Base-by-base conservation (phyloP, 768 basidiomycete genomes). In the Boletus insuetus region DNA sequence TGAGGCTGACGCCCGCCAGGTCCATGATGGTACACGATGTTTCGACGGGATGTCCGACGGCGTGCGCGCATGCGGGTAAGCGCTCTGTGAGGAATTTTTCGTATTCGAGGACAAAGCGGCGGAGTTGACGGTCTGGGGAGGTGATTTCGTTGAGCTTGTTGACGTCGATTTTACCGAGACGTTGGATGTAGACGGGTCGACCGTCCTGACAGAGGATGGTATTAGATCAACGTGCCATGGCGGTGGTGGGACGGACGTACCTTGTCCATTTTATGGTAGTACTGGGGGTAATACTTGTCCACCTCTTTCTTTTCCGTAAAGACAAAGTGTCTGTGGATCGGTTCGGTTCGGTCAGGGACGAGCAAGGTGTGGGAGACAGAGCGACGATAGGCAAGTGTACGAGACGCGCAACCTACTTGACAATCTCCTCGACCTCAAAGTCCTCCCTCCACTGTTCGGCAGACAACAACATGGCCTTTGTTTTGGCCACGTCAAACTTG, bases 21-120 rank as follows among this genome's bases (percentile, higher is more conserved):
- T 98, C 95, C 75, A 98, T 82, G 79, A 98, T 94, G 55, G 97
- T 98, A 84, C 96, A 98, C 50, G 85, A 90, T 12, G 96, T 98
- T 77, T 98, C 96, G 69, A 98, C 89, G 53, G 91, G 86, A 73
- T 94, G 89, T 1, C 94, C 94, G 37, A 78, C 74, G 3, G 80
- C 80, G 14, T 70, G 70, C 58, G 90, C 81, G 71, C 88, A 87
- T 6, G 91, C 88, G 41, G 94, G 91, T 42, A 94, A 80, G 39
- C 96, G 91, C 44, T 88, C 79, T 31, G 73, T 76, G 60, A 92
- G 73, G 77, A 88, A 94, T 64, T 85, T 88, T 72, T 98, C 95
- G 82, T 98, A 98, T 72, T 98, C 95, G 66, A 75, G 80, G 32
- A 98, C 91, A 70, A 98, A 87, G 37, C 89, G 90, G 59, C 91